phyloP scores from a whole-genome alignment of 257 asterid species.

The Nicotiana tomentosiformis region DNA sequence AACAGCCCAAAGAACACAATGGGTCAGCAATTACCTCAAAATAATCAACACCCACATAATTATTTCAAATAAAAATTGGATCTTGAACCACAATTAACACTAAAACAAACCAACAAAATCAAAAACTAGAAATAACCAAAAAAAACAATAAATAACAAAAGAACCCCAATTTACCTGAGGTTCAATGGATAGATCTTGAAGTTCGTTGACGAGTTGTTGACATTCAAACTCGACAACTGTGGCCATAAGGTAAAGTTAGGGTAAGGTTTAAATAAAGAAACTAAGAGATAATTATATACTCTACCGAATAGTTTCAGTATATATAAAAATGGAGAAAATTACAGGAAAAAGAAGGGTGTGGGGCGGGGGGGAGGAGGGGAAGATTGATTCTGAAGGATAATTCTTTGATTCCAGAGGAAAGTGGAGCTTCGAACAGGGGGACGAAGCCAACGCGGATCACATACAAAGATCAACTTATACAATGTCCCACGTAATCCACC shows the following conservation, averaged over 20 bases:
- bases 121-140: too few species aligned
- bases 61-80: not conserved
- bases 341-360: not conserved
- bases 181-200: slow-evolving; percentile 35
- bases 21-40: not conserved
- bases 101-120: not conserved
- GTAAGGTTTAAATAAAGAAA: not conserved
- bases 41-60: not conserved
- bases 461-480: not conserved
- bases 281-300: not conserved
- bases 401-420: slow-evolving; percentile 6
- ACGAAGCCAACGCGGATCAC: not conserved
- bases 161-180: slow-evolving; percentile 32
- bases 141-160: not conserved
- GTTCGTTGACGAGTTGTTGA: slow-evolving; percentile 31
- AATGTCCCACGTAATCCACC: not conserved
- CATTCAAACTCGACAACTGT: slow-evolving; percentile 30
- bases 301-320: not conserved
- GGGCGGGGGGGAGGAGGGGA: not conserved
- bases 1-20: not conserved
- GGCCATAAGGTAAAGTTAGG: slow-evolving; percentile 32
- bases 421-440: not conserved
- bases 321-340: not conserved
- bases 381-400: not conserved
- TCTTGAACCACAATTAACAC: not conserved